Evolutionary conservation across 2,329 filamentous ascomycete species (phyloP), one percentile per base, ranked within the genome.

Genomic region (Aspergillus sp.): DNA sequence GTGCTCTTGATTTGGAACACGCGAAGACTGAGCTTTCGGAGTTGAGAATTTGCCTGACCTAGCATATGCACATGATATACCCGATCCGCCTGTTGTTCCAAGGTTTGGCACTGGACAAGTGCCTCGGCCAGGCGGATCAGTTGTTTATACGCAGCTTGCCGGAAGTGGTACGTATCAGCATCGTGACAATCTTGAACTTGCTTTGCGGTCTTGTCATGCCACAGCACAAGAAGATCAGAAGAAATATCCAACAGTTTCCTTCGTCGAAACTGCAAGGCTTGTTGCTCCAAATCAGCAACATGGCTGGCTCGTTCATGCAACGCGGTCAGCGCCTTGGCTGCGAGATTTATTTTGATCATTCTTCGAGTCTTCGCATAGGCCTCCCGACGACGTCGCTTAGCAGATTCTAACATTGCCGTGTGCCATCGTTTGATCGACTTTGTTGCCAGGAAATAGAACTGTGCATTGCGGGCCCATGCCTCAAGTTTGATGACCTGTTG

Each of bases 11-110:
- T 68, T 38, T 82, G 80, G 67, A 85, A 85, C 2, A 81, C 69
- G 7, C 76, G 76, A 67, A 83, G 79, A 49, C 80, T 82, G n/a
- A 85, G 68, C 60, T 77, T 81, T 62, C 80, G 81, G 51, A 85
- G 68, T 20, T 73, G 74, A 13, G 68, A 69, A 10, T 73, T 72
- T 13, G 80, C 77, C 3, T 76, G 67, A 20, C 74, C 68, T 11
- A 79, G 73, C 4, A 77, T 67, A 40, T 75, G 76, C 52, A 79
- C 71, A 22, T 76, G 73, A 47, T 74, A 64, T 33, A 82, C 71
- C 1, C 70, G 65, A 3, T 70, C 53, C 11, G 82, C 82, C 60
- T 77, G 73, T 20, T 74, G 68, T 48, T 74, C 64, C 58, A 74
- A 55, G 20, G 68, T 64, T 32, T 64, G 67, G 51, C 63, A 62